Base-by-base conservation (phyloP, 1,284 basidiomycete species). In the Malassezia equina region DNA sequence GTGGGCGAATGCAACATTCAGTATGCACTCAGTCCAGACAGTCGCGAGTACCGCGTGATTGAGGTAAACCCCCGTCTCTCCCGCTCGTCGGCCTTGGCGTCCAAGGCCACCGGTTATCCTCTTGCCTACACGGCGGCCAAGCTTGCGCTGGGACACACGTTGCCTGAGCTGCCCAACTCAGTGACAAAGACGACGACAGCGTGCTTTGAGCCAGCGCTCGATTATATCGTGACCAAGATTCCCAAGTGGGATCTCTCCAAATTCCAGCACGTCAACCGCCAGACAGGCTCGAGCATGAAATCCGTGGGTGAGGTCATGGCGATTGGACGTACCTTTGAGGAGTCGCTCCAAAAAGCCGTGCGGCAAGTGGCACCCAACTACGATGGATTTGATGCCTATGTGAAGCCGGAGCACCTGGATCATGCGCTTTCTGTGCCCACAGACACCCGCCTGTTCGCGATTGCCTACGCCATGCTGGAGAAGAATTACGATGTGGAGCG, bases 231-330 rank as follows among this genome's bases (percentile, higher is more conserved):
- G 62, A 96, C 90, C 55, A 98, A 99, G 80, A 98, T 99, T 66
- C 94, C 94, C 65, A 96, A 96, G 78, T 98, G 94, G 69, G 94
- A 99, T 78, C 79, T 99, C 59, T 90, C 90, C 65, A 99, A 99
- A 78, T 96, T 99, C 81, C 90, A 95, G 73, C 79, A 81, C 71
- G 94, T 99, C 57, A 86, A 94, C 75, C 86, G 93, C 58, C 85
- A 90, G 73, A 84, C 98, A 50, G 93, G 94, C 33, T 96, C 91
- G 2, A 83, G 90, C 24, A 98, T 99, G 94, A 98, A 99, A 78
- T 91, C 88, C 23, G 94, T 99, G 56, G 94, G 94, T 60, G 94
- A 98, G 77, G 93, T 98, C 69, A 98, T 99, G 94, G 93, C 93
- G 62, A 96, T 99, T 65, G 94, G 94, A 44, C 86, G 94, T 65